Base-by-base conservation (phyloP, 805 yeast species). In the Metschnikowia kofuensis region DNA sequence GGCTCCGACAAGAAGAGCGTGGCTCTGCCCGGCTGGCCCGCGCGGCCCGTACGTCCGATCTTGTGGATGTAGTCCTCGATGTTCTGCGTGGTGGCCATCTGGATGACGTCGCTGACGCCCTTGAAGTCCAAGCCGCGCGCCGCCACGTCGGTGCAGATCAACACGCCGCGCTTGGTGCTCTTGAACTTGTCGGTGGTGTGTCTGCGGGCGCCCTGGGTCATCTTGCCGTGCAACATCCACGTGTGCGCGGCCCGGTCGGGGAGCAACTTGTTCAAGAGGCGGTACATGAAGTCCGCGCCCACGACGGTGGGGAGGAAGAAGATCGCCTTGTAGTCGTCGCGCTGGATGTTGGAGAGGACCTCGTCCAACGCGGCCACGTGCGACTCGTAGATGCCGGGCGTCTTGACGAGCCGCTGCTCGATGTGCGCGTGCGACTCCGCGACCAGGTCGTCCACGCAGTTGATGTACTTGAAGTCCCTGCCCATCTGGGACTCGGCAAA, bases 51-150 rank as follows among this genome's bases (percentile, higher is more conserved):
- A 76, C 98, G 84, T 51, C 98, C 98, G 62, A 92, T 85, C 67
- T 96, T 85, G 70, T 92, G 98, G 50, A 90, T 82, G 64, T 91
- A 90, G 54, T 86, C 85, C n/a, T 91, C 80, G 26, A 82, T 68
- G 49, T 84, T 88, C 41, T 76, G 69, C 52, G 94, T 88, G n/a
- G 84, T 77, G 56, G 92, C 87, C 47, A 89, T 66, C 72, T 92
- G 97, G 58, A 87, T 72, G 45, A 92, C 97, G 63, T 89, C 88
- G 27, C 89, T 70, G 29, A 92, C 95, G 58, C 82, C 81, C 48
- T 91, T 94, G 77, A 92, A 88, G 72, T 92, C 97, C 85, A 92
- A 84, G 57, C 98, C 98, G 70, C 98, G 83, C 12, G 97, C 97
- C 52, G 91, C 95, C 50, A 92, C 97, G 68, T 90, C 96, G 7